Percentiles rank a stretch among this genome's conserved stretches.
Evolutionary conservation across 1,284 basidiomycete genomes (phyloP).

Genomic region (Porogramme epimiltina): DNA sequence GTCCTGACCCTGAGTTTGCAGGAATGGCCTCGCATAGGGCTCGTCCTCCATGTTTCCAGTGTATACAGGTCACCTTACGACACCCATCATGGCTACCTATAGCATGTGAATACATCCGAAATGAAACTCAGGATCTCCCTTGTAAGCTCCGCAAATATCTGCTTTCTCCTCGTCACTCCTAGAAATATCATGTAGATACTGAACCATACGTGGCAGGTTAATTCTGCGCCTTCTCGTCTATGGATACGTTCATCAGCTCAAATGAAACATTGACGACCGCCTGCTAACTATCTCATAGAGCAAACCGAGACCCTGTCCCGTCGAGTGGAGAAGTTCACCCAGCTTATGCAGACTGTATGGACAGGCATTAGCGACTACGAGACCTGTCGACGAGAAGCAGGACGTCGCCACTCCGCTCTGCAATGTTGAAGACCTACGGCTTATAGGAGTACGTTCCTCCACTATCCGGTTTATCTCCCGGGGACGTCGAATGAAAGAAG

Average conservation of each 20-base stretch:
- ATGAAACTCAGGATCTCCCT: no score
- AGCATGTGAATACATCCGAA: no score
- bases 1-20: no score
- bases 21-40: no score
- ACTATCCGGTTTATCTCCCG: conserved; percentile 66
- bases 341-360: conserved; percentile 91
- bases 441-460: conserved; percentile 84
- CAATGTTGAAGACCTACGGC: conserved; percentile 90
- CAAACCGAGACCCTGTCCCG: conserved; percentile 94
- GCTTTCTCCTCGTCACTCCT: no score
- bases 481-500: conserved; percentile 90
- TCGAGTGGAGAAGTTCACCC: conserved; percentile 94
- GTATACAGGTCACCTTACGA: no score
- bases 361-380: conserved; percentile 92
- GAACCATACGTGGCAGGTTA: conserved; percentile 94
- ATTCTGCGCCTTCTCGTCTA: conserved; percentile 97
- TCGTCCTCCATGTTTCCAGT: no score
- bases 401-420: conserved; percentile 88
- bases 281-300: no score
- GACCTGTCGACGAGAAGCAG: conserved; percentile 89
- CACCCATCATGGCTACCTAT: no score
- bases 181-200: no score
- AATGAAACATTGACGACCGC: background rate
- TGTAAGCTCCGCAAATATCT: no score
- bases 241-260: conserved; percentile 85